These are phyloP conservation scores for Picea sitchensis DNA, from an alignment of 75 land plant species.

Conservation along the genomic window DNA sequence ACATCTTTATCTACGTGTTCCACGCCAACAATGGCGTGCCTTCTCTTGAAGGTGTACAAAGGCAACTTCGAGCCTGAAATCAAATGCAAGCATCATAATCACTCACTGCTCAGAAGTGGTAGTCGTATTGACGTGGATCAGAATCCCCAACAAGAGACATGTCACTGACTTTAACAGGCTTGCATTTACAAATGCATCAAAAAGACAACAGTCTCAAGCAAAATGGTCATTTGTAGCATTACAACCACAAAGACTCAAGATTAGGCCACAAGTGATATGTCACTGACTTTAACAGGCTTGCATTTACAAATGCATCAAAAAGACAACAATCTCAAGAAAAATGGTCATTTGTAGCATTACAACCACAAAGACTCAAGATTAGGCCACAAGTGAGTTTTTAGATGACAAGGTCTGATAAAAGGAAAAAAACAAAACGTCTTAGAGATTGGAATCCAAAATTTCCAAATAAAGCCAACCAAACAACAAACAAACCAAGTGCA, in stretches of 20 bases:
- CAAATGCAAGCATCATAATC: neutral
- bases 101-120: neutral
- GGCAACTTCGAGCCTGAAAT: slow-evolving; percentile 69
- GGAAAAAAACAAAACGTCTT: too few relatives aligned
- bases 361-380: neutral
- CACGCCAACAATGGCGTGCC: slow-evolving; percentile 1
- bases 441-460: too few relatives aligned
- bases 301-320: neutral
- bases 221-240: too few relatives aligned
- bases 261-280: too few relatives aligned
- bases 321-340: neutral
- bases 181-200: neutral
- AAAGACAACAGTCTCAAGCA: neutral
- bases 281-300: too few relatives aligned
- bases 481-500: neutral
- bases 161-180: too few relatives aligned
- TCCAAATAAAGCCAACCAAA: too few relatives aligned
- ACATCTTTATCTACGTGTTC: slow-evolving; percentile 1
- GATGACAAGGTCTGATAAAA: too few relatives aligned
- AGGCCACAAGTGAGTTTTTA: too few relatives aligned
- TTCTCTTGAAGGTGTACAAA: slow-evolving; percentile 48
- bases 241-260: too few relatives aligned
- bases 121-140: neutral
- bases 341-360: neutral
- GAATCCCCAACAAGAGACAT: too few relatives aligned